Evolutionary conservation across 805 yeast species (phyloP).

Genomic region (Yamadazyma kitorensis): DNA sequence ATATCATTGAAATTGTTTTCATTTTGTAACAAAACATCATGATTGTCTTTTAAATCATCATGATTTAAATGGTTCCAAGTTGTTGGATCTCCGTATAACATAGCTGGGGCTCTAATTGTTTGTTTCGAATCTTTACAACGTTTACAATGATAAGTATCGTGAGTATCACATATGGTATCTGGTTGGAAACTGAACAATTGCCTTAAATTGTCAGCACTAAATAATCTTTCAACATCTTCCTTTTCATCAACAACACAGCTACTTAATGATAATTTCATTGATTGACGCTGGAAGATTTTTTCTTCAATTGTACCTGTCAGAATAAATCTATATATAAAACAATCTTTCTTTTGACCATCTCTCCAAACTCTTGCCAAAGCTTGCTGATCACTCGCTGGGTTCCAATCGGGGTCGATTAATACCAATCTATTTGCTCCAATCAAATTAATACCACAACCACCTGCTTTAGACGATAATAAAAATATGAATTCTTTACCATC

Average conservation of each 20-base stretch:
- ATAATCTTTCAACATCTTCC: constrained; percentile 89
- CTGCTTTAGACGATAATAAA: constrained; percentile 90
- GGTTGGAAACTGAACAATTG: constrained; percentile 71
- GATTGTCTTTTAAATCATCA: constrained; percentile 57
- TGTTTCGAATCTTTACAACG: constrained; percentile 65
- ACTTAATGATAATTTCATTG: constrained; percentile 87
- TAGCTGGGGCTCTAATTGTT: constrained; percentile 64
- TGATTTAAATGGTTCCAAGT: constrained; percentile 92
- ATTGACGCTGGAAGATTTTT: constrained; percentile 92
- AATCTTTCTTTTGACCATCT: constrained; percentile 97
- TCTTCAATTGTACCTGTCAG: constrained; percentile 96
- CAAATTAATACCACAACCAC: constrained; percentile 97
- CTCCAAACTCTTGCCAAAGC: constrained; percentile 98
- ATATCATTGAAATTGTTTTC: constrained; percentile 70
- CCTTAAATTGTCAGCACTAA: constrained; percentile 75
- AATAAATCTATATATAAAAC: constrained; percentile 91
- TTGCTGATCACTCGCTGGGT: constrained; percentile 97
- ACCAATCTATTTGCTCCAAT: constrained; percentile 94
- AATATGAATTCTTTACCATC: constrained; percentile 85
- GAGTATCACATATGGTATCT: constrained; percentile 81
- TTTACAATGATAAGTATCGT: constrained; percentile 85
- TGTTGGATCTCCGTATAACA: constrained; percentile 96
- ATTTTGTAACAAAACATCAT: constrained; percentile 74
- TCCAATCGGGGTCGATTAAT: constrained; percentile 92
- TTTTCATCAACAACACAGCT: constrained; percentile 97